Base-by-base conservation (phyloP, 1,284 basidiomycete species). In the Ceratobasidium papillatum region DNA sequence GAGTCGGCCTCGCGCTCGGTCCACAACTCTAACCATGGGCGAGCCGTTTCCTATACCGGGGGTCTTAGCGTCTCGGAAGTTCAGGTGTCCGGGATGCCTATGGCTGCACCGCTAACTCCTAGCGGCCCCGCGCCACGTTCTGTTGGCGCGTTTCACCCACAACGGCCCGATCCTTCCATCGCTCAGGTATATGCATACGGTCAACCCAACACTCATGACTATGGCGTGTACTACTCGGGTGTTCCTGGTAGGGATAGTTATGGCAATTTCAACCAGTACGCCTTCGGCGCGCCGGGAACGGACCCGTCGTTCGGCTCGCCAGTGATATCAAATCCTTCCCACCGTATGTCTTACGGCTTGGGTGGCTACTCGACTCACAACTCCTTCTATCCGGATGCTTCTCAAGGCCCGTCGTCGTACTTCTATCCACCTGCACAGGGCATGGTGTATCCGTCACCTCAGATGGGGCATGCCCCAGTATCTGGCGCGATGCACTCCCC, bases 401-500 rank as follows among this genome's bases (percentile, higher is more conserved):
- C 86, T 7, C 82, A 85, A 34, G 83, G 81, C 36, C 87, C 89
- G 1, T 90, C 89, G 76, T 90, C 85, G 22, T 78, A 74, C 80
- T 92, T 85, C 80, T 91, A 89, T 78, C 84, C 89, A 38, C 78
- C 84, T 5, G 84, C 86, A 62, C 90, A 88, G 78, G 83, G 86
- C 9, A 84, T 91, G 80, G 83, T 91, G 74, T 91, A 89, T 81
- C 79, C 81, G 3, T 82, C 82, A 7, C 75, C 76, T 19, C 74
- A 75, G 61, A 71, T 75, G 14, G 58, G 65, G 3, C 69, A 62
- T 30, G 22, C 69, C 19, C 58, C 59, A 1, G 59, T 73, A 43
- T 32, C 69, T 27, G 56, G 43, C 30, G 58, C 56, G 27, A 73
- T 73, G 36, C 85, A 86, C 69, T 88, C 89, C 3, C 85, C 89